Evolutionary conservation across 768 basidiomycete species (phyloP).

Genomic region (Tricholoma bakamatsutake): DNA sequence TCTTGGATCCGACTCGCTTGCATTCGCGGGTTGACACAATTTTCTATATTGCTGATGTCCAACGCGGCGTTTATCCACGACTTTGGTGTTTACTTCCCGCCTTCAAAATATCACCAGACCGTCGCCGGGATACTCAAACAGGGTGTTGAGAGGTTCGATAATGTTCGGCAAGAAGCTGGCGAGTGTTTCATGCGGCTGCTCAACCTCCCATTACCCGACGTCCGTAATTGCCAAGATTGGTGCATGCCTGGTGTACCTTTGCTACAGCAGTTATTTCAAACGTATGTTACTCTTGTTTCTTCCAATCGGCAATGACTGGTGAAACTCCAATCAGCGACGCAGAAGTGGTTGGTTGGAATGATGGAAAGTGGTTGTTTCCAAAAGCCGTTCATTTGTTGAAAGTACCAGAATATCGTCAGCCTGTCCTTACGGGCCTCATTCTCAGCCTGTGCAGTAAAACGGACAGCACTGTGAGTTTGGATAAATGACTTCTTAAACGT

Average conservation of each 20-base stretch:
- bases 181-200: slow-evolving; percentile 50
- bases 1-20: slow-evolving; percentile 89
- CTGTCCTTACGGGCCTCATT: slow-evolving; percentile 65
- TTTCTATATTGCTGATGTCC: slow-evolving; percentile 46
- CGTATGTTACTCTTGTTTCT: slow-evolving; percentile 27
- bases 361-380: slow-evolving; percentile 72
- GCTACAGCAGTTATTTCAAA: slow-evolving; percentile 48
- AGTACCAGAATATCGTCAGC: slow-evolving; percentile 53
- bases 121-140: slow-evolving; percentile 78
- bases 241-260: slow-evolving; percentile 40
- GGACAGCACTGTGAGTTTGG: slow-evolving; percentile 66
- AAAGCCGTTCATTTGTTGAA: slow-evolving; percentile 61
- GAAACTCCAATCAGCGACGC: slow-evolving; percentile 29
- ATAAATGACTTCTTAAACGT: neutral
- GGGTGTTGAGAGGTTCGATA: slow-evolving; percentile 86
- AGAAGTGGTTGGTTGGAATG: slow-evolving; percentile 54
- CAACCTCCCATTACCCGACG: slow-evolving; percentile 35
- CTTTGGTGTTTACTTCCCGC: slow-evolving; percentile 56
- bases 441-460: slow-evolving; percentile 81
- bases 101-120: slow-evolving; percentile 46
- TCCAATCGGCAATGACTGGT: slow-evolving; percentile 3
- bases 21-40: slow-evolving; percentile 55
- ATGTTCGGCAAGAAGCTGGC: slow-evolving; percentile 80
- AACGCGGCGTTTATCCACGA: slow-evolving; percentile 34
- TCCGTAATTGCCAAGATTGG: slow-evolving; percentile 41